phyloP scores from a whole-genome alignment of 352 stramenopile genomes.

The Phytophthora melonis region DNA sequence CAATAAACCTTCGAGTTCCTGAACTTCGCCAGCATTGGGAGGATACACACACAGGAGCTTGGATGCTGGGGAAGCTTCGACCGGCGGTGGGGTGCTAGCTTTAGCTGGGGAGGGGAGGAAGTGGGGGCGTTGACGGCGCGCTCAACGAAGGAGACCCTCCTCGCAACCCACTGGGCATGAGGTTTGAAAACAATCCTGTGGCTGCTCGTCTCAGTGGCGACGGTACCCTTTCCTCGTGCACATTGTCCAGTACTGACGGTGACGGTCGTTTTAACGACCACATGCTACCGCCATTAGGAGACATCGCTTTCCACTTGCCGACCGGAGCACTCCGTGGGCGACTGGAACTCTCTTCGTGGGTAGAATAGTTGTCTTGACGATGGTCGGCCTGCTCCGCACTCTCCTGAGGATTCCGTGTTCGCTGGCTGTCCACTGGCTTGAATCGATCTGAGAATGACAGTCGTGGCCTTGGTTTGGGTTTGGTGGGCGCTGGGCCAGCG shows the following conservation, averaged over 20 bases:
- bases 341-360: slow-evolving; percentile 21
- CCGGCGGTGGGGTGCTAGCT: slow-evolving; percentile 5
- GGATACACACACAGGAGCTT: slow-evolving; percentile 68
- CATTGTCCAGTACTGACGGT: slow-evolving; percentile 38
- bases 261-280: slow-evolving; percentile 40
- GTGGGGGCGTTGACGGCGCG: slow-evolving; percentile 36
- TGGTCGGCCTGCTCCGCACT: slow-evolving; percentile 34
- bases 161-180: slow-evolving; percentile 44
- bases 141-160: slow-evolving; percentile 15
- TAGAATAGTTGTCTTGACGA: slow-evolving; percentile 12
- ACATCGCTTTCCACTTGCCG: slow-evolving; percentile 41
- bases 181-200: slow-evolving; percentile 46
- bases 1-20: slow-evolving; percentile 68
- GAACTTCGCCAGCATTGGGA: slow-evolving; percentile 48
- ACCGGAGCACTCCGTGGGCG: slow-evolving; percentile 16
- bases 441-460: slow-evolving; percentile 46
- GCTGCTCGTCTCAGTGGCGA: slow-evolving; percentile 35
- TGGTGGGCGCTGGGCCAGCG: slow-evolving; percentile 50
- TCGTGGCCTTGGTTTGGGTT: slow-evolving; percentile 43
- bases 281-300: slow-evolving; percentile 26
- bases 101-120: slow-evolving; percentile 21
- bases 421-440: slow-evolving; percentile 54
- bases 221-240: slow-evolving; percentile 39
- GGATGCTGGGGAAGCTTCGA: slow-evolving; percentile 31
- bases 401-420: slow-evolving; percentile 53